These are phyloP conservation scores for Bipolaris oryzae DNA, from an alignment of 2,329 filamentous ascomycete genomes.

Conservation along the genomic window DNA sequence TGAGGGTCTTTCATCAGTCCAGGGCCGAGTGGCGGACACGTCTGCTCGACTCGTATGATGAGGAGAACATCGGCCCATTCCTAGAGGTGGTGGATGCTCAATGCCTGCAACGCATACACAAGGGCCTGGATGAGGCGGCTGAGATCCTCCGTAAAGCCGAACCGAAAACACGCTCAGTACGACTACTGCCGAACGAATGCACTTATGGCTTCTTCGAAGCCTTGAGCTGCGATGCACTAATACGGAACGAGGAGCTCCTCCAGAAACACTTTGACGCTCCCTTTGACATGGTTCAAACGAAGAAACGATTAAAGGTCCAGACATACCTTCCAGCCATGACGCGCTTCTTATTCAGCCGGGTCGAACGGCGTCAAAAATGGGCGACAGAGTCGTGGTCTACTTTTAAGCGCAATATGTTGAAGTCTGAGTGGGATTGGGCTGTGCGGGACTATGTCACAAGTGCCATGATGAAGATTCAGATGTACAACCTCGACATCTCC, in stretches of 20 bases:
- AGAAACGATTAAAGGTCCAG: conserved; percentile 76
- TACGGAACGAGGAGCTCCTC: conserved; percentile 63
- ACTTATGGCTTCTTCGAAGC: conserved; percentile 87
- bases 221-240: conserved; percentile 80
- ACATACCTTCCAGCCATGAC: conserved; percentile 82
- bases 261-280: conserved; percentile 75
- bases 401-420: conserved; percentile 67
- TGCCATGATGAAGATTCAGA: conserved; percentile 68
- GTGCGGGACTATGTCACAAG: conserved; percentile 74
- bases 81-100: conserved; percentile 54
- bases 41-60: conserved; percentile 52
- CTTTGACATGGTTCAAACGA: conserved; percentile 79
- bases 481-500: conserved; percentile 57
- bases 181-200: conserved; percentile 62
- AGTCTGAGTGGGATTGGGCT: conserved; percentile 84
- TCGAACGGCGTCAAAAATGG: conserved; percentile 69
- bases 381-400: conserved; percentile 72
- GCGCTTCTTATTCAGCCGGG: conserved; percentile 79
- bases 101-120: conserved; percentile 53
- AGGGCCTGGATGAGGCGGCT: conserved; percentile 51
- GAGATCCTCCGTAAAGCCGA: conserved; percentile 53
- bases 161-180: conserved; percentile 57
- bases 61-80: conserved; percentile 53
- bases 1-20: conserved; percentile 56
- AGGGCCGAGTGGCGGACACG: conserved; percentile 49